phyloP scores from a whole-genome alignment of 1,284 basidiomycete genomes.

The Cystobasidium sp. region DNA sequence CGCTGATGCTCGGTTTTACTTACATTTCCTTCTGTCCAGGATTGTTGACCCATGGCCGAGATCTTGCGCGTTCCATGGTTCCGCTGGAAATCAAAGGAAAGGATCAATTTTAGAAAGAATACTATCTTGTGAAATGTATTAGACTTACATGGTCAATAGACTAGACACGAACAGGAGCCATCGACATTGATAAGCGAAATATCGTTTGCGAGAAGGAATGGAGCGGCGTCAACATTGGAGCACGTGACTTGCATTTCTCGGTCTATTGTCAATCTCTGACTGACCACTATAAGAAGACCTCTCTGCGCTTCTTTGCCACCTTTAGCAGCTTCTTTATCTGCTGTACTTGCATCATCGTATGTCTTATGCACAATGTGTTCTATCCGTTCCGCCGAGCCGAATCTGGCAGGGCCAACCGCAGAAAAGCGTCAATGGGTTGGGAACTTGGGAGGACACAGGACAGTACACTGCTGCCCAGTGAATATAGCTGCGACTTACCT shows the following conservation, averaged over 20 bases:
- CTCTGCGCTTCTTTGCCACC: neutral
- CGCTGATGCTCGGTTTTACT: neutral
- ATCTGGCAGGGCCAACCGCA: conserved; percentile 12
- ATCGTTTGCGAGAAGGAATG: neutral
- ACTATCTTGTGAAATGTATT: neutral
- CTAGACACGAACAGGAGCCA: neutral
- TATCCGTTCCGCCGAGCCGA: conserved; percentile 40
- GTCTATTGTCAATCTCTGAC: neutral
- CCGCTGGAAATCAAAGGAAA: conserved; percentile 8
- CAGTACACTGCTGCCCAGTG: neutral
- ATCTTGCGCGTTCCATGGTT: conserved; percentile 43
- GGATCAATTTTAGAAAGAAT: neutral
- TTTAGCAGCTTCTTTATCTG: neutral
- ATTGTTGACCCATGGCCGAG: conserved; percentile 25
- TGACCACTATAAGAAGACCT: conserved; percentile 34
- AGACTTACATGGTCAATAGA: conserved; percentile 35
- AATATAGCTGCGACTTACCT: conserved; percentile 6
- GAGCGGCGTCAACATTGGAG: neutral
- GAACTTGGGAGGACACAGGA: neutral
- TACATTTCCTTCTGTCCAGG: conserved; percentile 42
- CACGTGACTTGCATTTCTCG: neutral
- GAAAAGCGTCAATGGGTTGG: neutral
- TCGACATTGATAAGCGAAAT: neutral
- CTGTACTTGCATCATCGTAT: conserved; percentile 25
- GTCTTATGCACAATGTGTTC: conserved; percentile 41